These are phyloP conservation scores for Talinum fruticosum DNA, from an alignment of 148 eudicot genomes.

Conservation along the genomic window DNA sequence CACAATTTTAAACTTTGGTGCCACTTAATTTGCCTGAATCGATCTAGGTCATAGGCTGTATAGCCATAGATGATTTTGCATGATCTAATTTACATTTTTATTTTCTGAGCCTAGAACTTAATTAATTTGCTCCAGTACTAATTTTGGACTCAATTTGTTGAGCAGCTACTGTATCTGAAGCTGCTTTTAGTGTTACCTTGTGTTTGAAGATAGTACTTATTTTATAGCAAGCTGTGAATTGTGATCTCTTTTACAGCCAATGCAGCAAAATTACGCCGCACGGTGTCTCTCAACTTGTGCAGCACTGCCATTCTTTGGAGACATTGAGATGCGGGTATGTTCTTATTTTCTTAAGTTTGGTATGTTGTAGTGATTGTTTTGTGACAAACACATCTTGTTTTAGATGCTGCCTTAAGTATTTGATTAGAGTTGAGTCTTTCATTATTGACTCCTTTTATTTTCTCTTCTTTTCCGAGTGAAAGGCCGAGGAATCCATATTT, in stretches of 20 bases:
- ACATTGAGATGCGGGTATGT: slow-evolving; percentile 92
- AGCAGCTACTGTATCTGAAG: not conserved
- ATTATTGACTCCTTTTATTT: not conserved
- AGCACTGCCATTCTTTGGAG: slow-evolving; percentile 64
- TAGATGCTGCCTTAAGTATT: not conserved
- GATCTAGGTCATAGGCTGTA: not conserved
- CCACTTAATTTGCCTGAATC: not conserved
- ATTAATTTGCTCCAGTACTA: not conserved
- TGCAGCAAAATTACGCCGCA: slow-evolving; percentile 66
- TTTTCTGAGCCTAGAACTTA: not conserved
- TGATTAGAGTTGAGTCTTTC: too few species aligned
- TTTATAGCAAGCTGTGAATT: slow-evolving; percentile 8
- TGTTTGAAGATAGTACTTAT: not conserved
- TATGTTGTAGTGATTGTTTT: not conserved
- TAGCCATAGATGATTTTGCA: not conserved
- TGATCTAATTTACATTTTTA: not conserved
- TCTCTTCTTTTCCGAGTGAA: not conserved
- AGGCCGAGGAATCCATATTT: not conserved
- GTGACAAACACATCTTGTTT: not conserved
- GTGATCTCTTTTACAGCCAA: slow-evolving; percentile 44
- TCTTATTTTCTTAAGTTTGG: slow-evolving; percentile 3
- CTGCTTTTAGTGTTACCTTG: not conserved
- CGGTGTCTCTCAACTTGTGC: slow-evolving; percentile 68
- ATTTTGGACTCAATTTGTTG: not conserved
- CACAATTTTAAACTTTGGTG: not conserved